Base-by-base conservation (phyloP, 768 basidiomycete species). In the Trametes villosa region DNA sequence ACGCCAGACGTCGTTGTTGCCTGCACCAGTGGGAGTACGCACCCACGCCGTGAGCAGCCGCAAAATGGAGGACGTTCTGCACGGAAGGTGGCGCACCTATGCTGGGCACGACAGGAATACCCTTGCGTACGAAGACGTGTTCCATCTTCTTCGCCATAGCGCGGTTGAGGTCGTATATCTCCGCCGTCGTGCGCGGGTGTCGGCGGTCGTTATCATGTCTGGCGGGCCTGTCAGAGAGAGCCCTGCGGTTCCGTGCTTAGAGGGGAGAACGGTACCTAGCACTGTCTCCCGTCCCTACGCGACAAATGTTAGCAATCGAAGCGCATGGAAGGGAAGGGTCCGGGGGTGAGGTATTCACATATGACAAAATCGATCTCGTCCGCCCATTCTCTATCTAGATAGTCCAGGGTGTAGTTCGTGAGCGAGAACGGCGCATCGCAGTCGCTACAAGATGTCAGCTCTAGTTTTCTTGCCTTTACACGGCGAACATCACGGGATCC, bases 1-100 rank as follows among this genome's bases (percentile, higher is more conserved):
- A 91, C 89, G 92, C 85, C 91, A 94, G 49, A 96, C 82, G 77
- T 96, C 94, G 73, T 96, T 96, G 74, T 96, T 96, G 24, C 93
- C 93, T 91, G 62, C n/a, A n/a, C n/a, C n/a, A n/a, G n/a, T 24
- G 62, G 54, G 34, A 55, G 9, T 18, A 29, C 17, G 46, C 51
- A 42, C 41, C 40, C 57, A 60, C 46, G 50, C 30, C 51, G 45
- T 45, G 42, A 59, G 36, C 33, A 26, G 46, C 31, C 18, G 48
- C 47, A 50, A 42, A 42, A 57, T 34, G 47, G 59, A 56, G 44
- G 46, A 54, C 57, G 27, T 45, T 57, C 52, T 20, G 49, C n/a
- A 18, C 36, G 31, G 48, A 56, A 59, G 7, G 38, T 22, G 7
- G 61, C 80, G 67, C 66, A 86, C 90, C 91, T 59, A 97, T 77